These are phyloP conservation scores for Balamuthia mandrillaris DNA, from an alignment of 208 protist genomes.

Conservation along the genomic window DNA sequence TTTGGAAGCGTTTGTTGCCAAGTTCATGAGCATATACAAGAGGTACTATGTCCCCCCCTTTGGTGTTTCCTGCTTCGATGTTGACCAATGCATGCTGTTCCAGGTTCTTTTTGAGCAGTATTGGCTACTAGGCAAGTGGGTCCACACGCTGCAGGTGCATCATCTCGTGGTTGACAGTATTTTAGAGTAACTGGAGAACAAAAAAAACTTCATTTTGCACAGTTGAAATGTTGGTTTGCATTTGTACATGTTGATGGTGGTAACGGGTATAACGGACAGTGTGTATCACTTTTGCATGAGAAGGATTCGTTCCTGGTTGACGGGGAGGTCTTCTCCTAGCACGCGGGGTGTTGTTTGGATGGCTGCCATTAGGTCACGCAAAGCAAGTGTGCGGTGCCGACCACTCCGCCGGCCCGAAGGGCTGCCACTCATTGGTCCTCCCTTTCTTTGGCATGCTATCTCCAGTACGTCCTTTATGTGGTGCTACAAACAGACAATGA, in stretches of 20 bases:
- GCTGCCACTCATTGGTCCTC: not conserved
- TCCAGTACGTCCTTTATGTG: conserved; percentile 1
- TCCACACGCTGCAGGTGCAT: no score
- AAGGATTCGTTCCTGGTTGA: conserved; percentile 11
- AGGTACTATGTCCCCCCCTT: conserved; percentile 34
- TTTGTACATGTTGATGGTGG: no score
- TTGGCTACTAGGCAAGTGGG: no score
- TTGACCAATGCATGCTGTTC: not conserved
- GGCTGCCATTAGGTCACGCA: not conserved
- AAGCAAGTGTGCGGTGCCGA: not conserved
- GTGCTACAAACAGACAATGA: not conserved
- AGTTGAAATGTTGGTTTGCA: no score
- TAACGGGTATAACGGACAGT: no score
- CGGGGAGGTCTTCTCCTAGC: conserved; percentile 4
- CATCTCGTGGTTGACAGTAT: no score
- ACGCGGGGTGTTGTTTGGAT: not conserved
- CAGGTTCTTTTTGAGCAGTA: no score
- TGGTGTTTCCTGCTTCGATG: not conserved
- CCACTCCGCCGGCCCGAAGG: not conserved
- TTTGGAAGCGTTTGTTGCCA: conserved; percentile 95
- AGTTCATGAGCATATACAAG: conserved; percentile 85
- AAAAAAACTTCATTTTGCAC: no score
- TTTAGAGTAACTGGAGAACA: no score
- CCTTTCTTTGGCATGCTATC: not conserved
- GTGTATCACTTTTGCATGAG: not conserved